Conservation (phyloP, 305 asterid genomes). For the Fraxinus platypoda region DNA sequence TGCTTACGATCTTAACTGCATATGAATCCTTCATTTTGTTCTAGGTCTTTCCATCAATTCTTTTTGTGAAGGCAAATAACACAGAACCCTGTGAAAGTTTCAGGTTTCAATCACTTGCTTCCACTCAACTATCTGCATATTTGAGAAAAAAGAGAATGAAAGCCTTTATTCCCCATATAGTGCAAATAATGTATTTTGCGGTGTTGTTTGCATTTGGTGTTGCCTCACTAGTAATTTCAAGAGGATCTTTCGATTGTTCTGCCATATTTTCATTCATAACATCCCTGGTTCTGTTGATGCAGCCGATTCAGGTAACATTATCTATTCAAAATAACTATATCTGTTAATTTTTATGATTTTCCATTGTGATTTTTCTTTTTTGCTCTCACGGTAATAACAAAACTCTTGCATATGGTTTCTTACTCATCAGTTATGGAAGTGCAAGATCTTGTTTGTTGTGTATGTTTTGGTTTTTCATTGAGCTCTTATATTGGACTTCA, state of each 20-base stretch:
- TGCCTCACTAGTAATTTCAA: slow-evolving; percentile 55
- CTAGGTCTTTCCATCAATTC: slow-evolving; percentile 80
- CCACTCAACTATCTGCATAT: slow-evolving; percentile 57
- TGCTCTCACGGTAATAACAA: neutral
- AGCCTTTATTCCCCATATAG: slow-evolving; percentile 82
- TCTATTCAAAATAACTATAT: neutral
- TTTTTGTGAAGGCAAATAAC: slow-evolving; percentile 87
- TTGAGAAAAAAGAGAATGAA: slow-evolving; percentile 79
- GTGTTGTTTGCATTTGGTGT: slow-evolving; percentile 53
- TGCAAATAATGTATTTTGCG: slow-evolving; percentile 66
- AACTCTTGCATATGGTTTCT: neutral
- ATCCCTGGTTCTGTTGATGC: slow-evolving; percentile 74
- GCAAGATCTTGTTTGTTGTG: neutral
- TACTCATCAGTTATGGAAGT: neutral
- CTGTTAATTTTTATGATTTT: neutral
- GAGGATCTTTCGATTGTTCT: slow-evolving; percentile 55
- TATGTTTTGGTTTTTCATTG: neutral
- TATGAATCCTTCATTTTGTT: slow-evolving; percentile 15
- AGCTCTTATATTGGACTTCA: neutral
- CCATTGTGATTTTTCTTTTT: neutral
- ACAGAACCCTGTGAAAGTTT: slow-evolving; percentile 66
- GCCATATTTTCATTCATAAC: slow-evolving; percentile 68
- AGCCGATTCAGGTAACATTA: slow-evolving; percentile 77
- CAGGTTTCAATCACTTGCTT: slow-evolving; percentile 72
- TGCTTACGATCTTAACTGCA: slow-evolving; percentile 16